Percentiles rank a stretch among this genome's conserved stretches.
These are phyloP conservation scores for Chondrus crispus DNA, from an alignment of 23 red algal genomes.

Conservation along the genomic window DNA sequence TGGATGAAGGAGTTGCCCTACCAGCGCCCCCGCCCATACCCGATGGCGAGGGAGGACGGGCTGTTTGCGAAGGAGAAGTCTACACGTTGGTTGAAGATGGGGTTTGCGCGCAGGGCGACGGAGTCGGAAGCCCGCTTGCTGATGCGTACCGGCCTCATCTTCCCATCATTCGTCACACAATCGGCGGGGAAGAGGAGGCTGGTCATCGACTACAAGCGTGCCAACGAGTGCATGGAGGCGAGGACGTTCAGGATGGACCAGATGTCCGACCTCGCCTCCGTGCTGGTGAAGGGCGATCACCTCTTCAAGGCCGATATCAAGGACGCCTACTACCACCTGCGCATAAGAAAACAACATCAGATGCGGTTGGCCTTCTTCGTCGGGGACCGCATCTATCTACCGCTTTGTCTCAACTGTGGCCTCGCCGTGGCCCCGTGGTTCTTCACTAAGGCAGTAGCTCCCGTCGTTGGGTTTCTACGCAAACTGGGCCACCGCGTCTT, in stretches of 20 bases:
- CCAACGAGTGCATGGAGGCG: background rate
- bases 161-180: background rate
- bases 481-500: too few species aligned
- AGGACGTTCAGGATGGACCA: background rate
- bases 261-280: background rate
- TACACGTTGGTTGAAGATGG: background rate
- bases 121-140: background rate
- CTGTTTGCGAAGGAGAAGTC: background rate
- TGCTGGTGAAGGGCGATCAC: background rate
- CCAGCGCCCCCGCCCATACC: too few species aligned
- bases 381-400: too few species aligned
- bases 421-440: too few species aligned
- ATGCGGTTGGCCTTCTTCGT: background rate
- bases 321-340: background rate
- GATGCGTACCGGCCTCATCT: background rate
- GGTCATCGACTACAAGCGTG: background rate
- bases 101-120: background rate
- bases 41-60: background rate
- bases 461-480: too few species aligned
- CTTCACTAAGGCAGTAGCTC: too few species aligned
- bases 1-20: too few species aligned
- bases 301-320: background rate
- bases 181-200: background rate
- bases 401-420: too few species aligned
- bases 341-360: background rate